Conservation (phyloP, 257 asterid species). For the Salvia hispanica region DNA sequence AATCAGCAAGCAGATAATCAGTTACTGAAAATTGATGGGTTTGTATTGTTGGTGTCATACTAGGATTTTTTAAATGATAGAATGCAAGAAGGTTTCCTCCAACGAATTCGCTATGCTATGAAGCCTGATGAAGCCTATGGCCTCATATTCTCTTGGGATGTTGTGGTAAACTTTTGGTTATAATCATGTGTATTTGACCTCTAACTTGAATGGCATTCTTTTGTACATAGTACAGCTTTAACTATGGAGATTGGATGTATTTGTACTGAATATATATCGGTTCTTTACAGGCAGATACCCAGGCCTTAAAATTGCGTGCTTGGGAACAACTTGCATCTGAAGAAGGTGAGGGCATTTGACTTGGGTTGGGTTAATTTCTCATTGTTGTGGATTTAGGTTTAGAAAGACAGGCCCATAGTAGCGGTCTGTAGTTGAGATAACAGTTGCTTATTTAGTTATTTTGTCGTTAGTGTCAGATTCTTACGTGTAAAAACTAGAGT, state of each 20-base stretch:
- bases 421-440: conserved; percentile 19
- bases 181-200: not conserved
- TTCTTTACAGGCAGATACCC: conserved; percentile 71
- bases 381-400: not conserved
- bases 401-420: not conserved
- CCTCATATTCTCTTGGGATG: conserved; percentile 97
- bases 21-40: not conserved
- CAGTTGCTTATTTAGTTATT: not conserved
- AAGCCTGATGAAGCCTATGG: conserved; percentile 99
- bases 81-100: conserved; percentile 91
- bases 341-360: conserved; percentile 60
- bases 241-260: conserved; percentile 1
- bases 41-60: conserved; percentile 25
- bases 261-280: conserved; percentile 16
- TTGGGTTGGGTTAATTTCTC: conserved; percentile 17
- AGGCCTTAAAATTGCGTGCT: conserved; percentile 69
- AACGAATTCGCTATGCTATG: conserved; percentile 93
- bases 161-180: conserved; percentile 64
- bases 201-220: not conserved
- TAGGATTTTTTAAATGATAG: conserved; percentile 88
- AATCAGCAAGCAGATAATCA: not conserved
- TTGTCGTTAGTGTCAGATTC: not conserved
- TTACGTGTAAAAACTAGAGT: conserved; percentile 5
- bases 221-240: not conserved
- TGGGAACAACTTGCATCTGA: conserved; percentile 92